Evolutionary conservation across 1,284 basidiomycete species (phyloP).

Genomic region (Trichosporon inkin): DNA sequence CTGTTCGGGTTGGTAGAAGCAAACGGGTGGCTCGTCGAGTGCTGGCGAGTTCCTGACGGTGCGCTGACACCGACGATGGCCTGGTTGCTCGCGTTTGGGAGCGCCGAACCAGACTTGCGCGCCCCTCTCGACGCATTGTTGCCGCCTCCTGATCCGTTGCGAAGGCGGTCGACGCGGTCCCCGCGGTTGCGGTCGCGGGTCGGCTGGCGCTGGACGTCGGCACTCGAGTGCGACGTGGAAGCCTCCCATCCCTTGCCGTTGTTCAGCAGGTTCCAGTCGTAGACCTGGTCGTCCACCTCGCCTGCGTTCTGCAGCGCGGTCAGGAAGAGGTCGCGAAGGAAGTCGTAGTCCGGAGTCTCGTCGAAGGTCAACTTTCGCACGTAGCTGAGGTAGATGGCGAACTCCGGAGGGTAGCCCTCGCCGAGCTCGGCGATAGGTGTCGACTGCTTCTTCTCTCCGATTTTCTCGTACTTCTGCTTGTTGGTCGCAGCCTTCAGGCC

Average conservation of each 20-base stretch:
- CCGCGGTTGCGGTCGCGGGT: constrained; percentile 38
- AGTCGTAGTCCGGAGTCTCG: constrained; percentile 94
- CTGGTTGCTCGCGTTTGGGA: constrained; percentile 49
- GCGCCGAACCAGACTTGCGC: constrained; percentile 43
- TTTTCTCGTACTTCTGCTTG: constrained; percentile 99
- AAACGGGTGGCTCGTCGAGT: constrained; percentile 49
- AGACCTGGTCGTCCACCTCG: constrained; percentile 80
- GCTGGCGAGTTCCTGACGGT: constrained; percentile 43
- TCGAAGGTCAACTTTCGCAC: constrained; percentile 93
- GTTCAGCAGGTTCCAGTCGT: constrained; percentile 87
- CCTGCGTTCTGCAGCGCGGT: constrained; percentile 86
- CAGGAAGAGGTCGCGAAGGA: constrained; percentile 82
- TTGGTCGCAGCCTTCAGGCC: constrained; percentile 94
- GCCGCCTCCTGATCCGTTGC: constrained; percentile 40
- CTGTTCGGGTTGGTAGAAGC: constrained; percentile 29
- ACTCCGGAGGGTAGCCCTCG: constrained; percentile 91
- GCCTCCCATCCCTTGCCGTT: constrained; percentile 93
- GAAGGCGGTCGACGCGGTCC: constrained; percentile 52
- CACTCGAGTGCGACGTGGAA: constrained; percentile 49
- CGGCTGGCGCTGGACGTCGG: constrained; percentile 37
- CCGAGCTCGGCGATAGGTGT: constrained; percentile 91
- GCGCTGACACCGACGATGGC: constrained; percentile 49
- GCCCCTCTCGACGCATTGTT: constrained; percentile 30
- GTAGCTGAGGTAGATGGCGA: constrained; percentile 96
- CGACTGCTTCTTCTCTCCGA: constrained; percentile 97